A percentile compares a stretch with the other conserved stretches of the same genome.
These are phyloP conservation scores for Phytophthora foliorum DNA, from an alignment of 352 stramenopile genomes.

Conservation along the genomic window DNA sequence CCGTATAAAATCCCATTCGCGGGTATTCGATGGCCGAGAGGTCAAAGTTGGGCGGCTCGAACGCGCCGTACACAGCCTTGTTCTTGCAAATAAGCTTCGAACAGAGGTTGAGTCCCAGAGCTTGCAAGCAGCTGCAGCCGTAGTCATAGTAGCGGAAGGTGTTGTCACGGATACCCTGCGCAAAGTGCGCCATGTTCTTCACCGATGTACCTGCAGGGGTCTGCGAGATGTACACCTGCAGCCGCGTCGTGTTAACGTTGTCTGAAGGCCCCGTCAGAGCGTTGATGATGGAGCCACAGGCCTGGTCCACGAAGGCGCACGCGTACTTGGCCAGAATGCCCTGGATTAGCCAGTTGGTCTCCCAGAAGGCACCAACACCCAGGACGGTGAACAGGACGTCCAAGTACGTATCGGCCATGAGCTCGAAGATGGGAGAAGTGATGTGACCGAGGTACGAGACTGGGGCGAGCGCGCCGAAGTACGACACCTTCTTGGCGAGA, in stretches of 20 bases:
- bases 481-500: conserved; percentile 67
- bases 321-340: conserved; percentile 62
- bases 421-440: conserved; percentile 53
- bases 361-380: conserved; percentile 59
- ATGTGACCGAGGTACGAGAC: conserved; percentile 56
- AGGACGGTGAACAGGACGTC: conserved; percentile 56
- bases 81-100: conserved; percentile 64
- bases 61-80: conserved; percentile 59
- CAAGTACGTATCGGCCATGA: conserved; percentile 53
- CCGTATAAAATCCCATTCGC: conserved; percentile 60
- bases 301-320: conserved; percentile 57
- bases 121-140: conserved; percentile 51
- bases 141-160: conserved; percentile 74
- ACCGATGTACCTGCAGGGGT: conserved; percentile 68
- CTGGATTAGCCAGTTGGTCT: conserved; percentile 57
- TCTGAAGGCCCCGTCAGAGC: conserved; percentile 57
- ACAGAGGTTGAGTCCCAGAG: conserved; percentile 50
- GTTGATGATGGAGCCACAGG: conserved; percentile 67
- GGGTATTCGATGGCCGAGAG: conserved; percentile 60
- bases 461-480: conserved; percentile 67
- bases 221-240: conserved; percentile 77
- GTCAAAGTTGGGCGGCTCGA: conserved; percentile 57
- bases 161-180: conserved; percentile 67
- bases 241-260: conserved; percentile 62
- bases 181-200: conserved; percentile 75